Percentiles rank a stretch among this genome's conserved stretches.
Evolutionary conservation across 2,329 filamentous ascomycete species (phyloP).

Genomic region (Verruconis gallopava): DNA sequence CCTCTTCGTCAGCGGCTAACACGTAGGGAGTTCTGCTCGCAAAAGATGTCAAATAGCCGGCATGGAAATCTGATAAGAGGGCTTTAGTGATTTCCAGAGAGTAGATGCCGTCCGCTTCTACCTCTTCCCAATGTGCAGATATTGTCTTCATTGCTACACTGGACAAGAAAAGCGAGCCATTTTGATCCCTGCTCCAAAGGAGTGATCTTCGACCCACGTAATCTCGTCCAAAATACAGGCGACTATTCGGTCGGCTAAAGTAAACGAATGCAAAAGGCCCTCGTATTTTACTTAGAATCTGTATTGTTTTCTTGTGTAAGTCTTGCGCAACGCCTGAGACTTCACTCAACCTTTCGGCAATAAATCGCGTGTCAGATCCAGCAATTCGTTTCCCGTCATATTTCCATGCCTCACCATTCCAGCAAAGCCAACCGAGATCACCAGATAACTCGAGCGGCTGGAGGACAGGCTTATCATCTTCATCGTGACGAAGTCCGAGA

Average conservation of each 20-base stretch:
- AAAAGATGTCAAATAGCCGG: too few species aligned
- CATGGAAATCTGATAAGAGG: too few species aligned
- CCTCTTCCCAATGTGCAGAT: conserved; percentile 52
- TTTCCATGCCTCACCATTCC: conserved; percentile 96
- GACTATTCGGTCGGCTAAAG: conserved; percentile 49
- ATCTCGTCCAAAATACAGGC: conserved; percentile 74
- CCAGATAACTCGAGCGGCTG: conserved; percentile 57
- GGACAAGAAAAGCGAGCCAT: conserved; percentile 45
- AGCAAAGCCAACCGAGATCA: conserved; percentile 63
- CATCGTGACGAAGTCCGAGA: conserved; percentile 68
- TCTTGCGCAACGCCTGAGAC: conserved; percentile 10
- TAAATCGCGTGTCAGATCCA: conserved; percentile 64
- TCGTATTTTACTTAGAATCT: conserved; percentile 18
- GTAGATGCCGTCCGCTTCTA: conserved; percentile 75
- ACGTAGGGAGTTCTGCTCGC: neutral
- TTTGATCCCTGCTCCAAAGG: conserved; percentile 21
- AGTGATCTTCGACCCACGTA: conserved; percentile 78
- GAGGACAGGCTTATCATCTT: conserved; percentile 36
- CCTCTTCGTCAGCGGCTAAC: neutral
- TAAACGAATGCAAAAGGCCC: conserved; percentile 89
- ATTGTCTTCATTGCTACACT: conserved; percentile 50
- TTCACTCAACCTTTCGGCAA: conserved; percentile 48
- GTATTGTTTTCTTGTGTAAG: conserved; percentile 13
- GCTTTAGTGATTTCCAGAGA: conserved; percentile 18
- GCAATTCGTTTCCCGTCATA: conserved; percentile 44